Conservation (phyloP, 2,329 filamentous ascomycete genomes). For the Diaporthe destruens region DNA sequence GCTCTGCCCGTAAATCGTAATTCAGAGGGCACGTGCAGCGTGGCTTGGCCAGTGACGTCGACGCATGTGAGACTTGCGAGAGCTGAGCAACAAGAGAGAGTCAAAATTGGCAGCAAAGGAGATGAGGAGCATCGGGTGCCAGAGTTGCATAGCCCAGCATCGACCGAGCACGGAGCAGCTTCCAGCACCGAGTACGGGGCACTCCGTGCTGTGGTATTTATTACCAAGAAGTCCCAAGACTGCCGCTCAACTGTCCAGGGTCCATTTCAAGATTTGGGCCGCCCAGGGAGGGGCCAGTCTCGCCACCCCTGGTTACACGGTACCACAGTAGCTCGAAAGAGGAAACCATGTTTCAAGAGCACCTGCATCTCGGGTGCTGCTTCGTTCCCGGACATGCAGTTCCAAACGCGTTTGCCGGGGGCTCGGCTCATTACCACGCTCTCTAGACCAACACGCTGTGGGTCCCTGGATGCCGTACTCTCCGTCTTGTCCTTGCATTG, state of each 20-base stretch:
- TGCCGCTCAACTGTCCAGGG: conserved; percentile 17
- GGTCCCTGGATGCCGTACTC: background rate
- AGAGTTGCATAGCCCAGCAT: conserved; percentile 5
- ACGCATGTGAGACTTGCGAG: conserved; percentile 18
- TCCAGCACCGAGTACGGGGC: too few relatives aligned
- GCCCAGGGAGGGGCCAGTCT: background rate
- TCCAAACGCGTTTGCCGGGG: conserved; percentile 10
- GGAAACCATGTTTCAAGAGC: conserved; percentile 31
- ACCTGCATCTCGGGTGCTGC: conserved; percentile 4
- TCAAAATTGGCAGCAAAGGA: conserved; percentile 29
- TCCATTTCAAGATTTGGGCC: conserved; percentile 27
- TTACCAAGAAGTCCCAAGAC: conserved; percentile 16
- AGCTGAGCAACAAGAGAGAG: background rate
- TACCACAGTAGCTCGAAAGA: conserved; percentile 15
- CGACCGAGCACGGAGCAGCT: too few relatives aligned
- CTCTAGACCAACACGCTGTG: conserved; percentile 12
- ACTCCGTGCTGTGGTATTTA: too few relatives aligned
- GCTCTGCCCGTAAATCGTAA: conserved; percentile 26
- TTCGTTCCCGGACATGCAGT: conserved; percentile 1
- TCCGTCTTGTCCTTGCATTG: background rate
- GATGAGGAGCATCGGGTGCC: background rate
- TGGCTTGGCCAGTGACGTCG: conserved; percentile 33
- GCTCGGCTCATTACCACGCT: background rate
- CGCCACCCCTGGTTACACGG: conserved; percentile 18
- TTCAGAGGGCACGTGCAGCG: conserved; percentile 35